A percentile compares a stretch with the other conserved stretches of the same genome.
Conservation (phyloP, 75 land plant species). For the Cunninghamia lanceolata region DNA sequence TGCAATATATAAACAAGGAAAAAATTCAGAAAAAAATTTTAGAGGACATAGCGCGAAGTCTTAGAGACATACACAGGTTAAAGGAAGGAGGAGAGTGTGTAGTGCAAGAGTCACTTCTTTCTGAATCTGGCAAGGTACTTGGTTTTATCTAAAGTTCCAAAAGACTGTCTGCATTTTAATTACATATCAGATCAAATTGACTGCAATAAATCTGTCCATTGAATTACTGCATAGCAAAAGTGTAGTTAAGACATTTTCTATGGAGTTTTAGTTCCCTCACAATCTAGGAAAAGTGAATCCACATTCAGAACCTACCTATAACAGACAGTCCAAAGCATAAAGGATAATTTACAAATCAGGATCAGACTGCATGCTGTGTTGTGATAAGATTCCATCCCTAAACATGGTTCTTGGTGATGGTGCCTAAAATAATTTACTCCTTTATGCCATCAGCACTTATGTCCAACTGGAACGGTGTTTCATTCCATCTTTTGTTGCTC, state of each 20-base stretch:
- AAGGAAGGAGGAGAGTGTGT: slow-evolving; percentile 19
- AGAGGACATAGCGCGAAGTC: slow-evolving; percentile 40
- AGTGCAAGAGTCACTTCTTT: slow-evolving; percentile 38
- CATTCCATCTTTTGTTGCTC: neutral
- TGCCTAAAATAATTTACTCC: neutral
- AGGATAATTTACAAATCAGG: neutral
- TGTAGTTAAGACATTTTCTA: neutral
- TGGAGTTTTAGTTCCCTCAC: neutral
- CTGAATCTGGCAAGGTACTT: slow-evolving; percentile 40
- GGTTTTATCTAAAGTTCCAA: neutral
- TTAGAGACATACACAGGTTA: slow-evolving; percentile 35
- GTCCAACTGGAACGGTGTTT: neutral
- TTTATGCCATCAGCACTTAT: neutral
- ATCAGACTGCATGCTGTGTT: neutral
- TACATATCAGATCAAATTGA: neutral
- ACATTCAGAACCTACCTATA: neutral
- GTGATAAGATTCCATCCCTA: neutral
- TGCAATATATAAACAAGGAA: slow-evolving; percentile 34
- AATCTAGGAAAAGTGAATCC: neutral
- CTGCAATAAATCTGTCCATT: neutral
- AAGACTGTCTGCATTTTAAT: neutral
- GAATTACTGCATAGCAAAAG: neutral
- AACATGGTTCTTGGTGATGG: neutral
- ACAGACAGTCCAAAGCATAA: neutral
- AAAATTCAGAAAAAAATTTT: slow-evolving; percentile 32